A percentile compares a stretch with the other conserved stretches of the same genome.
These are phyloP conservation scores for Lasiodiplodia theobromae DNA, from an alignment of 2,329 filamentous ascomycete genomes.

Conservation along the genomic window DNA sequence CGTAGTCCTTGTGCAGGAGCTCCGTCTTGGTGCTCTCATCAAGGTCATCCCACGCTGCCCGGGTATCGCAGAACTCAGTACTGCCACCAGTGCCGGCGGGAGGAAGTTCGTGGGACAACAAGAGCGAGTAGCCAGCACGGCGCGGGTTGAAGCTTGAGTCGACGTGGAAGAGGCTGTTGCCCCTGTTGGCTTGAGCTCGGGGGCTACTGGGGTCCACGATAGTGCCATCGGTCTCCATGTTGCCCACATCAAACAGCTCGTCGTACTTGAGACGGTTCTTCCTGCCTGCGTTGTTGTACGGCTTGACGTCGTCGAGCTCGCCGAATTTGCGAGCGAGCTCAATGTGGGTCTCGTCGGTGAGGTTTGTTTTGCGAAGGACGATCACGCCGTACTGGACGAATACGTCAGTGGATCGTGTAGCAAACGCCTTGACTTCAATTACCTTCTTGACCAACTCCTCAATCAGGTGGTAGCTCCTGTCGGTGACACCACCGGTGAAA, in stretches of 20 bases:
- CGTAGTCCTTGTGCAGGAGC: conserved; percentile 35
- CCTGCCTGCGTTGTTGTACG: conserved; percentile 56
- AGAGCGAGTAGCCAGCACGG: conserved; percentile 38
- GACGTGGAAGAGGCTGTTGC: conserved; percentile 42
- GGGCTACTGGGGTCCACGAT: conserved; percentile 49
- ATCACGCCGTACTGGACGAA: conserved; percentile 58
- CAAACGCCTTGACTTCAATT: neutral
- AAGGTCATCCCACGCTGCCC: conserved; percentile 43
- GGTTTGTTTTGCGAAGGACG: conserved; percentile 59
- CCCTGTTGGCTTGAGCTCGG: conserved; percentile 51
- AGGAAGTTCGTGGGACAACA: conserved; percentile 37
- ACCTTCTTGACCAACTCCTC: neutral
- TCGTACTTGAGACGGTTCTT: conserved; percentile 55
- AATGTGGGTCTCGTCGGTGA: conserved; percentile 61
- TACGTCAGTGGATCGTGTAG: neutral
- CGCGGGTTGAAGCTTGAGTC: conserved; percentile 42
- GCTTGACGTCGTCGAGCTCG: conserved; percentile 63
- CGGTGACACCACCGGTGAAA: neutral
- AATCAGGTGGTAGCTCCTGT: neutral
- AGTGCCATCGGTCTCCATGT: conserved; percentile 58
- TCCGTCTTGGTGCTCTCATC: conserved; percentile 37
- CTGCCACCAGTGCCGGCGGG: conserved; percentile 38
- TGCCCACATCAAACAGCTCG: conserved; percentile 66
- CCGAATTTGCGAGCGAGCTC: conserved; percentile 60
- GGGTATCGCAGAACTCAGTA: conserved; percentile 39